Evolutionary conservation across 2,329 filamentous ascomycete species (phyloP), one percentile per base, ranked within the genome.

Genomic region (Penicillium griseofulvum): DNA sequence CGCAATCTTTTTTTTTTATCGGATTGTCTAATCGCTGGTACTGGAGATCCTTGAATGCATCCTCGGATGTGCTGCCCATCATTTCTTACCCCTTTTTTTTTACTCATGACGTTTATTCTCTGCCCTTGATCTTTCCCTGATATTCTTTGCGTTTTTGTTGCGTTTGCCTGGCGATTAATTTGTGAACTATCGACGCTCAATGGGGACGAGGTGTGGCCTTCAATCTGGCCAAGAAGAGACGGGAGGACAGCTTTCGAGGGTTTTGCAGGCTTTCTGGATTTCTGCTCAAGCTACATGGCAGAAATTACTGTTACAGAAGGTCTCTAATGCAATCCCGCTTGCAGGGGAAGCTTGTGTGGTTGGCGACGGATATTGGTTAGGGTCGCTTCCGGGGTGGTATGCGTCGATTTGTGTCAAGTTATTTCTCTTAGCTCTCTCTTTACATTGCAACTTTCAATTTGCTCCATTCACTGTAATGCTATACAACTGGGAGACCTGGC

Each of bases 351-450:
- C 49, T 58, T 43, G 57, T 59, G 68, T 68, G 59, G 29, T 56
- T 74, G 74, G 73, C 69, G 74, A 74, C 62, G 74, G 74, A 76
- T 63, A 66, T 65, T 76, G 72, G 70, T 60, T 75, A 76, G 74
- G 74, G 74, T 75, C 72, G 74, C 74, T 73, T 75, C 74, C 72
- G 74, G 74, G 74, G 74, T 72, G 74, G 74, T 76, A 69, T 72
- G 67, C 70, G 73, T 75, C 73, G 65, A 71, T 68, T 57, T 62
- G 61, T 59, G 62, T 66, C 62, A 49, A 41, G 46, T 54, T 61
- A 58, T 52, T 51, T 31, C 50, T 55, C 52, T 55, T 61, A 54
- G 59, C 56, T 51, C 37, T 52, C 22, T 37, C 39, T 56, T 22
- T 42, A 52, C 43, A 50, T 49, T 60, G 52, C 57, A 49, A 49